Percentiles rank a stretch among this genome's conserved stretches.
These are phyloP conservation scores for Arthrobotrys conoides DNA, from an alignment of 2,329 filamentous ascomycete genomes.

Conservation along the genomic window DNA sequence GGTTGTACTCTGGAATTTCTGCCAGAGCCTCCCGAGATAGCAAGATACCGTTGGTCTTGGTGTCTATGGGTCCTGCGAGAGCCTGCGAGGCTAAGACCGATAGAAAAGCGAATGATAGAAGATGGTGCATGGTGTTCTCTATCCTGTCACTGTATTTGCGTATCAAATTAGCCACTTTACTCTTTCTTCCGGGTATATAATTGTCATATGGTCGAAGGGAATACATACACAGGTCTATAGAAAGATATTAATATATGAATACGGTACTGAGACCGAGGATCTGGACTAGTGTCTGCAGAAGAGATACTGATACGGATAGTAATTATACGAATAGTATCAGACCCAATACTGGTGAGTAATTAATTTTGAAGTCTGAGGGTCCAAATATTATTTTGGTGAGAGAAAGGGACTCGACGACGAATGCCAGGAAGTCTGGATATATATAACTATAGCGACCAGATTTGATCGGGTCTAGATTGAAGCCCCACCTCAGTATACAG, in stretches of 20 bases:
- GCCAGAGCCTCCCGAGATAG: not conserved
- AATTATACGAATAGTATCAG: no score
- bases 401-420: no score
- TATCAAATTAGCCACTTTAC: not conserved
- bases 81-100: constrained; percentile 25
- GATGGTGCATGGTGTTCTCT: constrained; percentile 9
- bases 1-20: constrained; percentile 35
- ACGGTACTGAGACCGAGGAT: not conserved
- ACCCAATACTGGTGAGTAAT: no score
- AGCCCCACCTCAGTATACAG: not conserved
- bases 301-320: no score
- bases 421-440: no score
- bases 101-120: constrained; percentile 3
- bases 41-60: not conserved
- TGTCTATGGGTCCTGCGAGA: constrained; percentile 4
- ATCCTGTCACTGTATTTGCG: not conserved
- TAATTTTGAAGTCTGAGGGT: no score
- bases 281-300: not conserved
- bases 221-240: not conserved
- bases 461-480: no score
- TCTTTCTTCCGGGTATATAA: not conserved
- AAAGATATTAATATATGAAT: not conserved
- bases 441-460: no score
- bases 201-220: no score
- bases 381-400: no score